Evolutionary conservation across 441 rosid genomes (phyloP), one percentile per base, ranked within the genome.

Genomic region (Euphorbia celastroides): DNA sequence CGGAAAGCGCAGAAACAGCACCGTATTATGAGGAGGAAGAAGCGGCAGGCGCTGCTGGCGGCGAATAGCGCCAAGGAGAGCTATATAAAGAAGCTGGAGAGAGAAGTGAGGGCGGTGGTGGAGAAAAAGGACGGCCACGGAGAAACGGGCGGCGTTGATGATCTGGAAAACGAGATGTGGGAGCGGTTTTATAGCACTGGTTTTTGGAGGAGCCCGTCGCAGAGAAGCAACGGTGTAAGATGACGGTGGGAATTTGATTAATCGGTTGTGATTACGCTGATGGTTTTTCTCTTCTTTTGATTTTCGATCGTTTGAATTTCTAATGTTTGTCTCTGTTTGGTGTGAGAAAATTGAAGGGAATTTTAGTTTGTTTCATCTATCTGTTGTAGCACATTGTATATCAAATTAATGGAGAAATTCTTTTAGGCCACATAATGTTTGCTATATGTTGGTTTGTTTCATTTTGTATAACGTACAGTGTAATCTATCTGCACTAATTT

Each of bases 121-220:
- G 77, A 74, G 67, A 69, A 44, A 59, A 57, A 41, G 46, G 70
- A 67, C 41, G 74, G 28, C 26, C 65, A 42, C 28, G 75, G 68
- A 10, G 66, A 36, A n/a, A 60, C 27, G 19, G 83, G 58, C 22
- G 46, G 76, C 57, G 80, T 68, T 6, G 69, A 56, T 51, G 65
- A 56, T 55, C 67, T 81, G 64, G 90, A 87, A 20, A 79, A 72
- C 69, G 88, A 84, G 65, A 86, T 83, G 86, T 85, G 89, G 90
- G 87, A 76, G 60, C 86, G 67, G 62, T 88, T 90, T 58, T 70
- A 66, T 64, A 82, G 77, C 6, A 68, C 88, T 58, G 97, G 97
- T 23, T 90, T 90, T 64, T 88, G 95, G 93, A 83, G 97, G 72
- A 86, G 89, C 71, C 82, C 87, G 0, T 86, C 93, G 23, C 82